Base-by-base conservation (phyloP, 2,329 filamentous ascomycete genomes). In the Pseudovirgaria hyperparasitica region DNA sequence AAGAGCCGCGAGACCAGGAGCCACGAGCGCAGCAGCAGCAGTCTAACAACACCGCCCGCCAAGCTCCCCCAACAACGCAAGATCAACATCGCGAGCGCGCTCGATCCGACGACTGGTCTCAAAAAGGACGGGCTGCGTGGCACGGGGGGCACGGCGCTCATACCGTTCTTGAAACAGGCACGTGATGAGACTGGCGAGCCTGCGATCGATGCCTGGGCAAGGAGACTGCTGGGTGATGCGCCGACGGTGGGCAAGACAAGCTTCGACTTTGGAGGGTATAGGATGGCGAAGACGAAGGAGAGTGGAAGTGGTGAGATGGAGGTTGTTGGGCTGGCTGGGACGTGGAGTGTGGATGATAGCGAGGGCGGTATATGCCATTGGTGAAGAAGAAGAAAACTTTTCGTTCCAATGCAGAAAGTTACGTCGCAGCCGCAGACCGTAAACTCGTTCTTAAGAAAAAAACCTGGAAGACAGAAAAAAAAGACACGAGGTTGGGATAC, bases 151-250 rank as follows among this genome's bases (percentile, higher is more conserved):
- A 93, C 86, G 0, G 79, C 84, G 0, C 61, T 94, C 30, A 92
- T 93, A 31, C 81, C 85, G 0, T 94, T 94, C 54, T 61, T 94
- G 32, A 92, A 92, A 53, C 86, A 94, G 55, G 86, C 86, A 5
- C 69, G 86, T 16, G 84, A 93, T 45, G 86, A 94, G 62, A 93
- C 86, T 1, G 79, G 80, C 10, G 84, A 74, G 74, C 24, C 65
- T 92, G 16, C 81, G 76, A 28, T 96, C 25, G 71, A 76, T 41
- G 60, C 62, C 1, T 76, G 72, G 72, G 71, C 70, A 9, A 57
- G 63, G 27, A 55, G 70, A 14, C 40, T 76, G 22, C 55, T 77
- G 13, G 70, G 60, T 35, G 69, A 67, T 30, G 64, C 62, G 1
- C 19, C 39, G 16, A 31, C 17, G 15, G 37, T 40, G 19, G 73